Evolutionary conservation across 352 stramenopile genomes (phyloP), one percentile per base, ranked within the genome.

Genomic region (Phytophthora crassamura): DNA sequence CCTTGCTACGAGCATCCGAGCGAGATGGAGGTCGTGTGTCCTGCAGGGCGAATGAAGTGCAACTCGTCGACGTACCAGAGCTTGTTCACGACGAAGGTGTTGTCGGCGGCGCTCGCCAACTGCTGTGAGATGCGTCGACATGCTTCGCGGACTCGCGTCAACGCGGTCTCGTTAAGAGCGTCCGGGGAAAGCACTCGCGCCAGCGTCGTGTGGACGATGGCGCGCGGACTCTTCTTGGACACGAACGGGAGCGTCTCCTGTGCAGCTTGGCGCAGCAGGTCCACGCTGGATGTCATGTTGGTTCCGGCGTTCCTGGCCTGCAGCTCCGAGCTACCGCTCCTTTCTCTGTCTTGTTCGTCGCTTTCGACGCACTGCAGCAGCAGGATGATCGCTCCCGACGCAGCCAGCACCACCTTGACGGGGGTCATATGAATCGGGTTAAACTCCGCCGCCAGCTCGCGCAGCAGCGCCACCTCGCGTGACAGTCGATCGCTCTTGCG

Each of bases 31-130:
- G 72, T 84, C 40, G 67, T 84, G 43, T 72, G 46, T 8, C 77
- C 75, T 30, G 65, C 64, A 7, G 77, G 75, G 33, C 73, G 80
- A 30, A 82, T 86, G 41, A 78, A 74, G 45, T 89, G 80, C 22
- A 72, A 77, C 50, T 90, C 80, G 15, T 88, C 75, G 7, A 88
- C 74, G 32, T 83, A 85, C 82, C 79, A 91, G 14, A 91, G 55
- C 4, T 75, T 67, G 2, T 69, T 36, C 20, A 87, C 70, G 34
- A 70, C 56, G 46, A 81, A 75, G 12, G 15, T 55, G 8, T 58
- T 51, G 12, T 18, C 38, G 33, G 65, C 15, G 3, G 36, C 14
- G 18, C 20, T 58, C 12, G 28, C 22, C 10, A 89, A 56, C 43
- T 64, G 60, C 57, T 73, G 41, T 0, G 78, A 88, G 56, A 89